A percentile compares a stretch with the other conserved stretches of the same genome.
Evolutionary conservation across 176 grass and related monocot genomes (phyloP).

Genomic region (Puccinellia tenuiflora): DNA sequence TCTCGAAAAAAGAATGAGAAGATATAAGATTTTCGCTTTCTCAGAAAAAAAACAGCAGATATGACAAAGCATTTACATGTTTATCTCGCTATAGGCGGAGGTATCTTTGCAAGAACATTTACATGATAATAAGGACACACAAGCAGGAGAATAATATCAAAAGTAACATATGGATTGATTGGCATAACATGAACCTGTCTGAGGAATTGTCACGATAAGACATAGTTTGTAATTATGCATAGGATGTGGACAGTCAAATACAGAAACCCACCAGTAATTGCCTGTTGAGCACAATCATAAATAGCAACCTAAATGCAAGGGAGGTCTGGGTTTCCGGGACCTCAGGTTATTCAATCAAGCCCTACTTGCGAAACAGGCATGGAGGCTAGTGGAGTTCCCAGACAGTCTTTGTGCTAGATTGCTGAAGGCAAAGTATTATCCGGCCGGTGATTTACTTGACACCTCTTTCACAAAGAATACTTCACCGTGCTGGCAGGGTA

Average conservation of each 20-base stretch:
- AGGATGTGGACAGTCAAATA: not conserved
- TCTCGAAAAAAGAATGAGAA: not conserved
- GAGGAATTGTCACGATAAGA: not conserved
- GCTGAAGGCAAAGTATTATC: too few species aligned
- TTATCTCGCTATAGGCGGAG: not conserved
- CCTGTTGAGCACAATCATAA: not conserved
- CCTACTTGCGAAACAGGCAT: too few species aligned
- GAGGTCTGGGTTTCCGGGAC: too few species aligned
- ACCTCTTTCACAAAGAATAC: too few species aligned
- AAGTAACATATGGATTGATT: not conserved
- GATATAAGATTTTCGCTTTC: not conserved
- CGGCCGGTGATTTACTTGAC: too few species aligned
- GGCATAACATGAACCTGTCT: not conserved
- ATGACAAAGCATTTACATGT: not conserved
- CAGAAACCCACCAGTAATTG: not conserved
- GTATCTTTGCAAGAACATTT: not conserved
- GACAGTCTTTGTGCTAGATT: too few species aligned
- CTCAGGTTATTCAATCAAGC: too few species aligned
- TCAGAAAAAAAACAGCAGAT: not conserved
- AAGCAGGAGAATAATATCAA: not conserved
- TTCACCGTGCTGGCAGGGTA: too few species aligned
- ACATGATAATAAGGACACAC: not conserved
- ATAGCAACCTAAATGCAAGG: not conserved
- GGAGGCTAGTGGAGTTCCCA: too few species aligned
- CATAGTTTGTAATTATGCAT: not conserved